These are phyloP conservation scores for Pyrenochaeta sp. DNA, from an alignment of 2,329 filamentous ascomycete genomes.

Conservation along the genomic window DNA sequence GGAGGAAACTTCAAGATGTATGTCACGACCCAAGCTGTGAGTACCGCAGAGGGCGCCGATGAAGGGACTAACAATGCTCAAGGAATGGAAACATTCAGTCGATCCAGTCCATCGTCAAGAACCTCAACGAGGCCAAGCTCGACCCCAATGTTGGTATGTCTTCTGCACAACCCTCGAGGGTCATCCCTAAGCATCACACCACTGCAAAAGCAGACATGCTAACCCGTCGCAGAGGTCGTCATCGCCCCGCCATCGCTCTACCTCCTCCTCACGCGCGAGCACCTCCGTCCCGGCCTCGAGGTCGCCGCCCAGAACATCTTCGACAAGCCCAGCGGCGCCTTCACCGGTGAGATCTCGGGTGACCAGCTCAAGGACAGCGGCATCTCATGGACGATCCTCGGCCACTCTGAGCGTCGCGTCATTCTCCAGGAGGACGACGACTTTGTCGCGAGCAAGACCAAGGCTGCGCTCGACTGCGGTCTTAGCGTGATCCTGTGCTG, in stretches of 20 bases:
- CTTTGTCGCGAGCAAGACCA: constrained; percentile 92
- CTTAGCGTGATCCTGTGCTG: constrained; percentile 95
- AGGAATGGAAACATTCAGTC: constrained; percentile 94
- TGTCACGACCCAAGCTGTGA: constrained; percentile 33
- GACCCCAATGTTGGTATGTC: constrained; percentile 75
- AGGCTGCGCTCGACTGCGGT: constrained; percentile 86
- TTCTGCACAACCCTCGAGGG: background rate
- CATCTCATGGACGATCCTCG: constrained; percentile 89
- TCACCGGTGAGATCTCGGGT: constrained; percentile 95
- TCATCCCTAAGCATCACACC: constrained; percentile 1
- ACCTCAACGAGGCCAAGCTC: constrained; percentile 85
- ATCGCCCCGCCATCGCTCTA: constrained; percentile 90
- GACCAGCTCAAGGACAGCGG: constrained; percentile 87
- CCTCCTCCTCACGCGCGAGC: constrained; percentile 84
- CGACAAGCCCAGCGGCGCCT: constrained; percentile 95
- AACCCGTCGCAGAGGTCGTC: constrained; percentile 77
- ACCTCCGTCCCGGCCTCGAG: constrained; percentile 76
- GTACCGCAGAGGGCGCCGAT: constrained; percentile 11
- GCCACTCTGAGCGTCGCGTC: constrained; percentile 93
- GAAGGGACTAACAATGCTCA: constrained; percentile 28
- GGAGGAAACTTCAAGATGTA: constrained; percentile 99
- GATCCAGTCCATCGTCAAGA: constrained; percentile 88
- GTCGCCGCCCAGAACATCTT: constrained; percentile 97
- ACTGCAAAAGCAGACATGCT: constrained; percentile 7
- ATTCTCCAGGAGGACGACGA: constrained; percentile 84